These are phyloP conservation scores for Alternaria infectoria DNA, from an alignment of 2,329 filamentous ascomycete species.

Conservation along the genomic window DNA sequence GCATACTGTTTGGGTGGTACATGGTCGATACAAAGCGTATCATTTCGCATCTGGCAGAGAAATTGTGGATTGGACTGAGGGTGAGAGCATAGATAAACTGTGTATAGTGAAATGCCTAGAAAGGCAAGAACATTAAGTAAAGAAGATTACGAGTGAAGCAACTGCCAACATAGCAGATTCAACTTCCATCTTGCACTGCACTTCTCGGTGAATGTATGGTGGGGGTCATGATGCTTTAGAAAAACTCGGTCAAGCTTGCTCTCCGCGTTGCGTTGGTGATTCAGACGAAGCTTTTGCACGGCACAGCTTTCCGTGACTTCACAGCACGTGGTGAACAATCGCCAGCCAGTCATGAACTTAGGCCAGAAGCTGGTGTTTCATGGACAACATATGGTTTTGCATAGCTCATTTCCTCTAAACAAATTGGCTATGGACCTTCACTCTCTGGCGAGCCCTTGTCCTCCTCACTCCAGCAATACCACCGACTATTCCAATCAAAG, in stretches of 20 bases:
- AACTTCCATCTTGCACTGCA: not conserved
- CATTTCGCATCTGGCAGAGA: not conserved
- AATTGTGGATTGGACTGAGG: not conserved
- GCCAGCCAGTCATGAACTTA: not conserved
- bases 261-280: not conserved
- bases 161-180: not conserved
- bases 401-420: not conserved
- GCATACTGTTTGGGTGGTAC: not conserved
- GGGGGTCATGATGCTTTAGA: not conserved
- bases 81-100: not conserved
- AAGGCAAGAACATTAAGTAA: not conserved
- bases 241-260: not conserved
- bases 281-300: not conserved
- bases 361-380: not conserved
- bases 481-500: not conserved
- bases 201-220: not conserved
- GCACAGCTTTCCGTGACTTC: not conserved
- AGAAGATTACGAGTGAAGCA: not conserved
- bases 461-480: not conserved
- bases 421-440: not conserved
- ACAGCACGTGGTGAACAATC: not conserved
- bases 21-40: not conserved
- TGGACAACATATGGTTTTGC: not conserved
- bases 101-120: not conserved
- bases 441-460: not conserved